Evolutionary conservation across 2,329 filamentous ascomycete species (phyloP).

Genomic region (Thielaviopsis musarum): DNA sequence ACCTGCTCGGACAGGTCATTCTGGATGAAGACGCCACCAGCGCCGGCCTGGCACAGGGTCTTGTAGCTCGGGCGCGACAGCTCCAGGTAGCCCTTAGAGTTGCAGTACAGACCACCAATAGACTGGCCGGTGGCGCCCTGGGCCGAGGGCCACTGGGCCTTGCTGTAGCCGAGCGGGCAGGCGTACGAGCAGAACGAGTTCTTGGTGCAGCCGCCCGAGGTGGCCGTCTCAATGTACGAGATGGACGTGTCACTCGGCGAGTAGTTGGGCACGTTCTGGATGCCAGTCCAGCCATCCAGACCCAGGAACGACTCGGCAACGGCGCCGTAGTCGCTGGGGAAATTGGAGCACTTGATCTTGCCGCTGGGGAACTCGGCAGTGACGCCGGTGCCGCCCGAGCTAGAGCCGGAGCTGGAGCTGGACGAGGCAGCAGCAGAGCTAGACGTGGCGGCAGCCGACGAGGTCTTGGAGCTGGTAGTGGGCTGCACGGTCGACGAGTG

Average conservation of each 20-base stretch:
- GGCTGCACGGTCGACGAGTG: not conserved
- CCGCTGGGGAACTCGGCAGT: conserved; percentile 60
- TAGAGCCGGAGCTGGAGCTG: conserved; percentile 22
- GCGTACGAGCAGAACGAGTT: conserved; percentile 79
- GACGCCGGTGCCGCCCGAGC: conserved; percentile 34
- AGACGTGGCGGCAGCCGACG: not conserved
- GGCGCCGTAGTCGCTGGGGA: conserved; percentile 71
- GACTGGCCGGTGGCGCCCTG: conserved; percentile 75
- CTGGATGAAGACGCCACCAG: conserved; percentile 51
- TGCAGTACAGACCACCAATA: conserved; percentile 75
- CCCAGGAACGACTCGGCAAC: conserved; percentile 51
- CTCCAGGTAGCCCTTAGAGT: conserved; percentile 52
- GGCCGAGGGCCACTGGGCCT: conserved; percentile 67
- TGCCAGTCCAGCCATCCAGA: conserved; percentile 60
- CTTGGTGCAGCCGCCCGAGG: conserved; percentile 41
- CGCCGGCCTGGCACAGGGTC: conserved; percentile 60
- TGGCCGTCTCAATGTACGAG: conserved; percentile 45
- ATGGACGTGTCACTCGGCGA: conserved; percentile 35
- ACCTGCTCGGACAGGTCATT: conserved; percentile 55
- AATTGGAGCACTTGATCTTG: conserved; percentile 49
- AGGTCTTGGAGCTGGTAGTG: not conserved
- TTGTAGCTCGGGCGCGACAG: conserved; percentile 52
- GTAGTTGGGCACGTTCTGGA: conserved; percentile 47
- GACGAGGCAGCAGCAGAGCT: conserved; percentile 18
- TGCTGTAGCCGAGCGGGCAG: conserved; percentile 81